A percentile compares a stretch with the other conserved stretches of the same genome.
Evolutionary conservation across 1,139 yeast genomes (phyloP).

Genomic region (Saccharomyces uvarum): DNA sequence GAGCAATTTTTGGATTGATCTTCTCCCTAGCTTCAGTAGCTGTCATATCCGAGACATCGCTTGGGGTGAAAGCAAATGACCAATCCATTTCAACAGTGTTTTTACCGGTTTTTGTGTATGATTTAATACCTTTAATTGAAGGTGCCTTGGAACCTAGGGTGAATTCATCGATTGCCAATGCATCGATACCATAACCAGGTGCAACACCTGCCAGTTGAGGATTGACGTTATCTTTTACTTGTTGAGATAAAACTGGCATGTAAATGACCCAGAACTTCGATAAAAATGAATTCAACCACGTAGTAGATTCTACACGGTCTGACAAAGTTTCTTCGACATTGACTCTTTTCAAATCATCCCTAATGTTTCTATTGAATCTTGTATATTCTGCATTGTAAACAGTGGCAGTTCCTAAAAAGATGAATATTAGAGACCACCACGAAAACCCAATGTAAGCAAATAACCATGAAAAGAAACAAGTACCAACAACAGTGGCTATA

Average conservation of each 20-base stretch:
- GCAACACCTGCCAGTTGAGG: conserved; percentile 60
- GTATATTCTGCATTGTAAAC: conserved; percentile 65
- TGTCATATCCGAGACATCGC: conserved; percentile 77
- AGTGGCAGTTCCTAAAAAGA: conserved; percentile 53
- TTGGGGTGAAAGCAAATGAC: conserved; percentile 73
- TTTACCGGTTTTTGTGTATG: conserved; percentile 60
- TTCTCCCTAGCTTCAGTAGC: conserved; percentile 61
- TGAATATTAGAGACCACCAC: conserved; percentile 44
- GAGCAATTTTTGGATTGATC: conserved; percentile 68
- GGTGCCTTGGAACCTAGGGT: conserved; percentile 78
- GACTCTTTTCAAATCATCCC: conserved; percentile 66
- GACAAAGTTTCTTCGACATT: conserved; percentile 54
- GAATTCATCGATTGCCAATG: conserved; percentile 62
- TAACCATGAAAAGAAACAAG: conserved; percentile 66
- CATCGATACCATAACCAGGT: conserved; percentile 77
- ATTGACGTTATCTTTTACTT: conserved; percentile 60
- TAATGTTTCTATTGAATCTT: conserved; percentile 60
- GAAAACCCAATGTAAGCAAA: conserved; percentile 46
- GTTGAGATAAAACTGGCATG: conserved; percentile 78
- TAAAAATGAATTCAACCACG: conserved; percentile 69
- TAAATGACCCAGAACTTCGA: conserved; percentile 80
- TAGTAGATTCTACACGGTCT: conserved; percentile 60
- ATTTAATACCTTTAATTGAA: conserved; percentile 58
- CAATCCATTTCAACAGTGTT: conserved; percentile 74
- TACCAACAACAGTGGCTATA: conserved; percentile 53